Base-by-base conservation (phyloP, 352 stramenopile species). In the Aphanomyces astaci region DNA sequence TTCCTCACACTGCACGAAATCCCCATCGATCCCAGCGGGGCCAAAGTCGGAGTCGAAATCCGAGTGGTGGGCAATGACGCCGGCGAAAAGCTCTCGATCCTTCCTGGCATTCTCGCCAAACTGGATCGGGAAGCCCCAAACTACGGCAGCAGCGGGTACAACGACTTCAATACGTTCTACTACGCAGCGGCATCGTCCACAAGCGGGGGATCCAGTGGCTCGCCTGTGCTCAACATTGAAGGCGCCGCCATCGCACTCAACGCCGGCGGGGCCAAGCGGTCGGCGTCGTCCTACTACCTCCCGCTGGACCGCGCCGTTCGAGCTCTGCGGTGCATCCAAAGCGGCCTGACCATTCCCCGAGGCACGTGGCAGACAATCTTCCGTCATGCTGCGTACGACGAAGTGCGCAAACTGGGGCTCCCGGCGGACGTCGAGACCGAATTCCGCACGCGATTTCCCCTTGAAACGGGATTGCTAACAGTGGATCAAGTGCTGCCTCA, bases 81-180 rank as follows among this genome's bases (percentile, higher is more conserved):
- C 0, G 91, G 91, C 9, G 91, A 97, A 76, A 97, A 97, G 71
- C 75, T 97, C 53, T 94, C 79, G 28, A 96, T 97, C 55, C 69
- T 97, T 19, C 80, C 87, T 0, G 91, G 89, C 9, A 96, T 96
- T 57, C 74, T 97, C 30, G 89, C 91, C 46, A 91, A 95, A 56
- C 63, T 97, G 31, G 91, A 97, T 70, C 91, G 91, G 15, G 88
- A 96, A 63, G 88, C 89, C 32, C 91, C 91, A 15, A 84, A 87
- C 39, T 97, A 97, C 63, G 84, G 86, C 24, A 89, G 79, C 2
- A 80, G 71, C 39, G 84, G 80, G 19, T 97, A 97, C 81, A 94
- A 95, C 36, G 91, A 97, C 71, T 95, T 96, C 65, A 96, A 96
- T 70, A 97, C 89, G 24, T 97, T 97, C 54, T 97, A 97, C 75